Evolutionary conservation across 2,329 filamentous ascomycete species (phyloP), one percentile per base, ranked within the genome.

Genomic region (Curvularia eragrostidis): DNA sequence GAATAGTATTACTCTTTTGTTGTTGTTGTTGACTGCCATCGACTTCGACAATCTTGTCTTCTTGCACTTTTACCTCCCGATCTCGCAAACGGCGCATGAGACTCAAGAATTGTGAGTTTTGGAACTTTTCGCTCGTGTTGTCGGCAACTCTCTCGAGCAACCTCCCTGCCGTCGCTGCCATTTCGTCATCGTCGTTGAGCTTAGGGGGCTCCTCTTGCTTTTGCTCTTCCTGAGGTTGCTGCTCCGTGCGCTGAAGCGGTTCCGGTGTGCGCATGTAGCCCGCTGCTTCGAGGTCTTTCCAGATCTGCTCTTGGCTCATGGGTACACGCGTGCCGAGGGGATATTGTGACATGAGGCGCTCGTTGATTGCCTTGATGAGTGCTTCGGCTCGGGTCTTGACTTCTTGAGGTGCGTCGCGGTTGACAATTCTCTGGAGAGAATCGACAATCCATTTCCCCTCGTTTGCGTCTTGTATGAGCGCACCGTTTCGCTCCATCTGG

Each of bases 1-100:
- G 23, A 21, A 36, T 54, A 19, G 28, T 26, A 34, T n/a, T n/a
- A n/a, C 19, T 36, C 15, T 9, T n/a, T n/a, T 52, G 41, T 10
- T 49, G 34, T 12, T 28, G 26, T 42, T 38, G 32, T 43, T 42
- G 55, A 10, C 39, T 23, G 9, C 54, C 58, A 73, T 75, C 78
- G 58, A 80, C 78, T 68, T 85, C 82, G 44, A 89, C 85, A 68
- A 90, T 81, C 67, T 86, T 85, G 71, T 91, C 88, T 39, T 88
- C 90, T 63, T 91, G 83, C 36, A 95, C 87, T 48, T 84, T 84
- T 13, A 93, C 86, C 77, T 95, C 88, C 54, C 84, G 82, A 70
- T 91, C 87, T 50, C 89, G 84, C 53, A 95, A 85, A 58, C 86
- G 84, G 26, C 89, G 85, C 91, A 96, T 95, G 44, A 96, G 79